A percentile compares a stretch with the other conserved stretches of the same genome.
Conservation (phyloP, 2,329 filamentous ascomycete genomes). For the Phialophora chinensis region DNA sequence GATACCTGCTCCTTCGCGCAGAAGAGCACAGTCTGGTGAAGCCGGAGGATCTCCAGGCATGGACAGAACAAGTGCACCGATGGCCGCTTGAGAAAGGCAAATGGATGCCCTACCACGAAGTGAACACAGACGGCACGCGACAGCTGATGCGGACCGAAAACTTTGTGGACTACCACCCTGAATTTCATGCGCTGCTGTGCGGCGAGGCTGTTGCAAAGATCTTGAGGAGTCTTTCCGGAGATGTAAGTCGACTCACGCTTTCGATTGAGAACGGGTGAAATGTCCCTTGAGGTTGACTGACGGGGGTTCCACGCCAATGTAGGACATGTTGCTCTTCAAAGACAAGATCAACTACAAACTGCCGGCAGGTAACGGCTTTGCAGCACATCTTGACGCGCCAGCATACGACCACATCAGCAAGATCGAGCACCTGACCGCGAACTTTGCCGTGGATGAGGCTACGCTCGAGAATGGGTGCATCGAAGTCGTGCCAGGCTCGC, state of each 20-base stretch:
- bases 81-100: conserved; percentile 44
- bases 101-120: conserved; percentile 46
- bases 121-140: conserved; percentile 43
- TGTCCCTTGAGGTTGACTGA: background rate
- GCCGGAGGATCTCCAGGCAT: conserved; percentile 38
- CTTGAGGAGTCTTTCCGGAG: conserved; percentile 41
- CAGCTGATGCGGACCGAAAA: conserved; percentile 47
- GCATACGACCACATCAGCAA: conserved; percentile 47
- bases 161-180: conserved; percentile 43
- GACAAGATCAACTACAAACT: conserved; percentile 49
- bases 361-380: conserved; percentile 45
- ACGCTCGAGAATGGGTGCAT: conserved; percentile 45
- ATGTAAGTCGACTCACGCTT: conserved; percentile 33
- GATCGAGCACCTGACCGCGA: conserved; percentile 47
- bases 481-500: conserved; percentile 45
- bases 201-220: conserved; percentile 41
- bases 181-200: conserved; percentile 42
- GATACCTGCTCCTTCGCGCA: conserved; percentile 41
- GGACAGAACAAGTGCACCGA: conserved; percentile 41
- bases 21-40: conserved; percentile 42
- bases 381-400: conserved; percentile 45
- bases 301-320: background rate
- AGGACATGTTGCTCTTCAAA: conserved; percentile 47
- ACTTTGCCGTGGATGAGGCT: conserved; percentile 45
- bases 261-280: too few species aligned